Evolutionary conservation across 768 basidiomycete species (phyloP), one percentile per base, ranked within the genome.

Genomic region (Galerina sulciceps): DNA sequence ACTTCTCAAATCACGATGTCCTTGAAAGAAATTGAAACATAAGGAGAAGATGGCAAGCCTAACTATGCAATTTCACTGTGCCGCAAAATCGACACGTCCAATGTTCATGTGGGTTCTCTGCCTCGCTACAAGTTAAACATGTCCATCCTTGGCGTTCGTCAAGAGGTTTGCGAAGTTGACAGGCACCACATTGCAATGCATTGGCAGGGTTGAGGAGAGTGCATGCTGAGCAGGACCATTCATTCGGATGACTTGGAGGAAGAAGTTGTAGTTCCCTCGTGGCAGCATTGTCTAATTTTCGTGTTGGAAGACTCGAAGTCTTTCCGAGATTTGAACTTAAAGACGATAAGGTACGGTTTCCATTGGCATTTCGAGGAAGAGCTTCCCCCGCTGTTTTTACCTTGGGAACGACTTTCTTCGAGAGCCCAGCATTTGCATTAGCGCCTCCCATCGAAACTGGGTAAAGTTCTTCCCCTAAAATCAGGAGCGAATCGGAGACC

Each of bases 71-170:
- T 61, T 92, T 93, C 51, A 93, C 79, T 17, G 76, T 74, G 14
- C 91, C 91, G 68, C 93, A 95, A 54, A 79, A 81, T 14, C 73
- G 72, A 75, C 94, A 95, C 47, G 85, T 87, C 91, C 90, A 94
- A 59, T 85, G 81, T 18, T 86, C 80, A 60, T 83, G 81, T 2
- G 82, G 80, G 70, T 86, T 88, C 22, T 81, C 85, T 35, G 67
- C 70, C 69, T 89, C 84, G 20, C 86, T 85, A 61, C 91, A 94
- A 18, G 77, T 73, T 10, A 76, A 69, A 67, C 91, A 94, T 18
- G 76, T 75, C 91, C 92, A 94, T 2, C 82, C 84, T 40, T 69
- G 69, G 44, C 64, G 59, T 6, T 58, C 63, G 55, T 69, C 67
- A 6, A 57, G 40, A 10, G 78, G 76, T 40, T 72, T 73, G 20